Conservation (phyloP, 1,139 yeast genomes). For the Nadsonia commutata region DNA sequence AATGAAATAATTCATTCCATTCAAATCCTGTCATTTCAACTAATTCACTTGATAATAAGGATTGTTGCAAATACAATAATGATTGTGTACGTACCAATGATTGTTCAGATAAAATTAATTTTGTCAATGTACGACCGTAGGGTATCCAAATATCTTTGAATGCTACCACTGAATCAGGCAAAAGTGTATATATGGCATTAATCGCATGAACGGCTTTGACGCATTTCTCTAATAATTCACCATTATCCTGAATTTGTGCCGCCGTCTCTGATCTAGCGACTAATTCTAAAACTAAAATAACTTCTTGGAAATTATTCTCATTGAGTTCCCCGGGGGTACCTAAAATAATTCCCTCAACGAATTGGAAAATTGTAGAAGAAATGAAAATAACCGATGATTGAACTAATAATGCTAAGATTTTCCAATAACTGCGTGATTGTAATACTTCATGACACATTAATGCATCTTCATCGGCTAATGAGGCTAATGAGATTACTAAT, state of each 20-base stretch:
- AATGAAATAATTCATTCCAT: constrained; percentile 38
- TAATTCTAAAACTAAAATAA: neutral
- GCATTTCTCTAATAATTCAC: neutral
- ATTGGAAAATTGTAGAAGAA: neutral
- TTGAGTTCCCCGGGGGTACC: neutral
- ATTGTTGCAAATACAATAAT: constrained; percentile 32
- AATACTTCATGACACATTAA: constrained; percentile 26
- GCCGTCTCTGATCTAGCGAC: neutral
- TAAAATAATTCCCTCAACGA: neutral
- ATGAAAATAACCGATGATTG: neutral
- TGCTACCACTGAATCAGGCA: constrained; percentile 14
- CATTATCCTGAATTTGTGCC: neutral
- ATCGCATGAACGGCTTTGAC: neutral
- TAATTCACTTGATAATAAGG: constrained; percentile 26
- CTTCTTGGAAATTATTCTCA: neutral
- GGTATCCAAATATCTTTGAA: constrained; percentile 5
- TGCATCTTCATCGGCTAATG: constrained; percentile 35
- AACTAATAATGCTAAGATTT: neutral
- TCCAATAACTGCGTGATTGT: neutral
- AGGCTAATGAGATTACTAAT: constrained; percentile 35
- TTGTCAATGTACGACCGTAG: constrained; percentile 79
- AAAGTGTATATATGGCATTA: constrained; percentile 9
- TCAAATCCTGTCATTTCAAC: constrained; percentile 27
- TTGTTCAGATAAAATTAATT: constrained; percentile 21
- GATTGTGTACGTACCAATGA: constrained; percentile 44